Base-by-base conservation (phyloP, 202 grass and related monocot genomes). In the Musa balbisiana region DNA sequence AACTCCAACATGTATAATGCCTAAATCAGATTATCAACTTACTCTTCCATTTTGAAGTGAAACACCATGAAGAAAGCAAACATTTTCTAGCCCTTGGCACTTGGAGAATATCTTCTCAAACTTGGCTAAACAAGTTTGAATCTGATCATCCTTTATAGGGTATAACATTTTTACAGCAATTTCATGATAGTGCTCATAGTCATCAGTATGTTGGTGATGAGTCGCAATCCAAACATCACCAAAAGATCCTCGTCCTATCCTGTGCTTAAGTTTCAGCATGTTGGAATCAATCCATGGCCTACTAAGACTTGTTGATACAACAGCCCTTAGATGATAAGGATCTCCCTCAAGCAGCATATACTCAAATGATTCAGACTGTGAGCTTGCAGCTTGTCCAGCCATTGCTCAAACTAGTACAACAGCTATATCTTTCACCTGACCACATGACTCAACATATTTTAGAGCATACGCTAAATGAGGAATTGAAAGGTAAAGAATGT, bases 201-300 rank as follows among this genome's bases (percentile, higher is more conserved):
- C 89, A 73, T 88, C 79, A 6, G 82, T 86, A 50, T 73, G 79
- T 67, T 82, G 82, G 72, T 99, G 95, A 74, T 87, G 95, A 62
- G 95, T 95, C 14, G 95, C 95, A 68, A 99, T 99, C 95, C 95
- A 99, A 2, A 92, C 89, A 73, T 95, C 95, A 52, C 95, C 95
- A 49, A 92, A 99, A 15, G 82, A 87, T 14, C 95, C 95, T 82
- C 95, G 86, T 21, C 95, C 95, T 64, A 99, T 95, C 67, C 95
- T 76, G 78, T 99, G 95, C 81, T 92, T 94, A 65, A 99, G 87
- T 19, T 82, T 92, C 26, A 99, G 64, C 53, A 88, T 81, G 1
- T 19, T 73, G 0, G 91, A 83, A 74, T 99, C 89, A 22, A 99
- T 90, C 95, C 91, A 95, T 0, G 91, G 89, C 80, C 89, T 95